A percentile compares a stretch with the other conserved stretches of the same genome.
phyloP scores from a whole-genome alignment of 2,329 filamentous ascomycete species.

The Fusarium palustre region DNA sequence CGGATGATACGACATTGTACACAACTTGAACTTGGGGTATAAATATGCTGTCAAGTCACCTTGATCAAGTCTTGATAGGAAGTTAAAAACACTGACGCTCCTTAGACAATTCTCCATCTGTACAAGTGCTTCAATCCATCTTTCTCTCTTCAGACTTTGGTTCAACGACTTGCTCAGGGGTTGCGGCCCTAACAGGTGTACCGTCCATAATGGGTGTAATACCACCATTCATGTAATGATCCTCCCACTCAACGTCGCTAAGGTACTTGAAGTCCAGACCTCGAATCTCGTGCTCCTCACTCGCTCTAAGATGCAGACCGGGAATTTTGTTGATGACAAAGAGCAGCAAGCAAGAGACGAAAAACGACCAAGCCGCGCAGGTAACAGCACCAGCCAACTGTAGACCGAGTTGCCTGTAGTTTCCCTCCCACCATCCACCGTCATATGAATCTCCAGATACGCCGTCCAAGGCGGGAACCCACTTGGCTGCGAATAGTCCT shows the following conservation, averaged over 20 bases:
- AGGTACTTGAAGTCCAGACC: slow-evolving; percentile 60
- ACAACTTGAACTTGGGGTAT: background rate
- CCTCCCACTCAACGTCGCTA: slow-evolving; percentile 46
- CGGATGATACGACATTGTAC: fast-evolving
- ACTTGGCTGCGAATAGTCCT: slow-evolving; percentile 65
- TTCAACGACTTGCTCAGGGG: slow-evolving; percentile 11
- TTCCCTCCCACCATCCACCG: slow-evolving; percentile 63
- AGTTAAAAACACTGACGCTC: background rate
- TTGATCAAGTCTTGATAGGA: background rate
- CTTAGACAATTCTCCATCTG: fast-evolving
- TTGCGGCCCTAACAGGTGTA: slow-evolving; percentile 10
- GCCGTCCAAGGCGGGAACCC: slow-evolving; percentile 65
- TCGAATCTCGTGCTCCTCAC: slow-evolving; percentile 65
- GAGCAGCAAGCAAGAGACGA: slow-evolving; percentile 63
- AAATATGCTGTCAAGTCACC: background rate
- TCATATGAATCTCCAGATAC: slow-evolving; percentile 55
- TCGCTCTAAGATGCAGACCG: slow-evolving; percentile 65
- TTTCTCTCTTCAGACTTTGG: slow-evolving; percentile 27
- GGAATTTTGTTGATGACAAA: slow-evolving; percentile 69
- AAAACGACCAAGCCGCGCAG: slow-evolving; percentile 66
- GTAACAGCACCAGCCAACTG: slow-evolving; percentile 69
- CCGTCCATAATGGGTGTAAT: slow-evolving; percentile 37
- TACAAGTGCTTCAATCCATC: background rate
- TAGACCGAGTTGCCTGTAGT: slow-evolving; percentile 66
- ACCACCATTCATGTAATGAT: slow-evolving; percentile 32